These are phyloP conservation scores for Fusarium solani-melongenae DNA, from an alignment of 2,329 filamentous ascomycete species.

Conservation along the genomic window DNA sequence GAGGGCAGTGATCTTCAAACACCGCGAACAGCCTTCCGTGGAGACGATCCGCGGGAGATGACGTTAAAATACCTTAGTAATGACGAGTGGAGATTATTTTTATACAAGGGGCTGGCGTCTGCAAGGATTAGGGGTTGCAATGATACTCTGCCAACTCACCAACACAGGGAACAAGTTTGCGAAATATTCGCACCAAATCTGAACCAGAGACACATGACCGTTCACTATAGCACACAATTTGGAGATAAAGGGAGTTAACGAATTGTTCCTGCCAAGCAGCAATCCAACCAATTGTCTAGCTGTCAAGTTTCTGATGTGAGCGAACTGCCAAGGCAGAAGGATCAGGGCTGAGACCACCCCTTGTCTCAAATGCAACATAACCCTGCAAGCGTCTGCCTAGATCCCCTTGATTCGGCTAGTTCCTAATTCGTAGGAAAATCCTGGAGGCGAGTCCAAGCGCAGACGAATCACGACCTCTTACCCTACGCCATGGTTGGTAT, in stretches of 20 bases:
- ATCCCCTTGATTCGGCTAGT: neutral
- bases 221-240: too few species aligned
- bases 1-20: neutral
- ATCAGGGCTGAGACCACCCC: neutral
- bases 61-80: neutral
- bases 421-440: neutral
- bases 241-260: rapidly evolving
- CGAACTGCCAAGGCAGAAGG: neutral
- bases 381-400: neutral
- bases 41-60: neutral
- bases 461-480: neutral
- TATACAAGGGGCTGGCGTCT: neutral
- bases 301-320: neutral
- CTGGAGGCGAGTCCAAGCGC: neutral
- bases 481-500: neutral
- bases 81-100: neutral
- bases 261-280: neutral
- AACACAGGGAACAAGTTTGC: neutral
- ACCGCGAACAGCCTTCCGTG: neutral
- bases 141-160: neutral
- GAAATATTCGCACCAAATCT: neutral
- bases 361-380: neutral
- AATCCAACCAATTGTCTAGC: neutral
- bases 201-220: neutral
- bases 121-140: neutral